Percentiles rank a stretch among this genome's conserved stretches.
phyloP scores from a whole-genome alignment of 768 basidiomycete species.

The Lepiota venenata region DNA sequence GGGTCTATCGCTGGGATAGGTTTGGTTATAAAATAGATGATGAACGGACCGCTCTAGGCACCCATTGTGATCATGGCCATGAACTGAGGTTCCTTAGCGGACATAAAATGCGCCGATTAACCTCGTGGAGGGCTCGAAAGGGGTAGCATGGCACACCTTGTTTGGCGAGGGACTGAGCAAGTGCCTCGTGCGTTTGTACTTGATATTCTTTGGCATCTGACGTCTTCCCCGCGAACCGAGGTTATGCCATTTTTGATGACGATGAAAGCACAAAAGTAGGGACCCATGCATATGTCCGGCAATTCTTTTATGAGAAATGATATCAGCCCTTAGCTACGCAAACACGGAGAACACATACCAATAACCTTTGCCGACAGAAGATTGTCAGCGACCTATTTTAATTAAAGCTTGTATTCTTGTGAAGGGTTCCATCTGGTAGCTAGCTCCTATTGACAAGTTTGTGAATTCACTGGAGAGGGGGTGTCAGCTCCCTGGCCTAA shows the following conservation, averaged over 20 bases:
- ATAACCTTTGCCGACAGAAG: neutral
- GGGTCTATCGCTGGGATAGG: neutral
- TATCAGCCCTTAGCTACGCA: neutral
- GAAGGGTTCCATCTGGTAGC: neutral
- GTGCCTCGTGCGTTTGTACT: neutral
- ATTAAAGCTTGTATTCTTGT: neutral
- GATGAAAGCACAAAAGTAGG: neutral
- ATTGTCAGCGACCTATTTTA: neutral
- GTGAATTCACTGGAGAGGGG: neutral
- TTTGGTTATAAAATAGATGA: neutral
- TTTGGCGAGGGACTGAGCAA: neutral
- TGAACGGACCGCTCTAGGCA: constrained; percentile 1
- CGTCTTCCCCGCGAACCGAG: neutral
- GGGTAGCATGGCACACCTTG: neutral
- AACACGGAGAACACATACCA: neutral
- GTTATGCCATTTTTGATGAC: neutral
- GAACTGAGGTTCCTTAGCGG: neutral
- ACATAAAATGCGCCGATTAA: neutral
- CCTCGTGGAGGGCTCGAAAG: neutral
- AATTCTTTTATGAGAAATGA: neutral
- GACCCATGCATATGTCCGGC: neutral
- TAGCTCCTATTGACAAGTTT: too few relatives aligned
- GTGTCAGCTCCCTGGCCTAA: neutral
- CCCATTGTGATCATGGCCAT: constrained; percentile 4
- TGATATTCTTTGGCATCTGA: neutral